Base-by-base conservation (phyloP, 1,139 yeast genomes). In the Yarrowia galli region DNA sequence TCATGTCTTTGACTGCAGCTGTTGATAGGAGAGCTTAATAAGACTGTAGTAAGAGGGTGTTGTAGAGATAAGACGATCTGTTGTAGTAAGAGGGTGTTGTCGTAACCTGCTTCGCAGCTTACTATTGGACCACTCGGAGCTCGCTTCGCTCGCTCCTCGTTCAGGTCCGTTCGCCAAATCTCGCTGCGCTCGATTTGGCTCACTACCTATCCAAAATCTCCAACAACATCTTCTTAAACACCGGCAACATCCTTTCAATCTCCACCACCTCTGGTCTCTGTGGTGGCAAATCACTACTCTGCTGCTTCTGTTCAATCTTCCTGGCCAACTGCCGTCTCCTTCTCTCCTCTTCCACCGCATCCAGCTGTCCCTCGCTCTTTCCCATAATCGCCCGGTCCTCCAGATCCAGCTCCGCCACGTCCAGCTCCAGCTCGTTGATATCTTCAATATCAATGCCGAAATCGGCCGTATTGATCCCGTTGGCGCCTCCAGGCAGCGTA, bases 221-320 rank as follows among this genome's bases (percentile, higher is more conserved):
- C 28, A 53, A 54, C 40, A 75, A 43, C 51, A 58, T 68, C 8
- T 28, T 40, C 49, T 73, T 74, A 67, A 77, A 77, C 38, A 63
- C 67, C 12, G 73, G 73, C 20, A 73, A 68, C 53, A 78, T 71
- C 65, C 77, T 76, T 7, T 71, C 73, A 3, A 75, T 72, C 67
- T 76, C 79, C 8, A 43, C 54, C 22, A 76, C 69, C 18, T 68
- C 73, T 5, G 80, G 80, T 43, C 77, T 71, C 35, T 73, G 72
- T 0, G 74, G 74, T 16, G 73, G 67, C 32, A 70, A 68, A 5
- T 69, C 71, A 16, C 65, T 48, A 1, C 72, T 69, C n/a, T 72
- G 72, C 67, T 71, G 71, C 65, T 71, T 60, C 36, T 63, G 65
- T 23, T 61, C 67, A 48, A 66, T 67, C 20, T 69, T 56, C 6